A percentile compares a stretch with the other conserved stretches of the same genome.
These are phyloP conservation scores for Blyttiomyces sp. DNA, from an alignment of 371 early-diverging fungal genomes.

Conservation along the genomic window DNA sequence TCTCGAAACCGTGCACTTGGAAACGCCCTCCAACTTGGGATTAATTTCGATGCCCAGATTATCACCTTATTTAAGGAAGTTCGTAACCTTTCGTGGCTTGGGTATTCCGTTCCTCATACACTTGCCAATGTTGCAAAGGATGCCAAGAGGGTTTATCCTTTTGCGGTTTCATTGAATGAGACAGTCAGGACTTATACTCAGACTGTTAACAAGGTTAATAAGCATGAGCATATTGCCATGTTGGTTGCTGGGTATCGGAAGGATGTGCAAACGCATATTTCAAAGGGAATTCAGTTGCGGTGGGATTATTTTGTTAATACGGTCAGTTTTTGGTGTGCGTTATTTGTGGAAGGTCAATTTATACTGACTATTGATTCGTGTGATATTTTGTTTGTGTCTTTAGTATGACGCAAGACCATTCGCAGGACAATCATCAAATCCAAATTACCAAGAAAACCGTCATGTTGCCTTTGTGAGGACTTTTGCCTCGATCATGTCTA, in stretches of 20 bases:
- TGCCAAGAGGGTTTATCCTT: slow-evolving; percentile 95
- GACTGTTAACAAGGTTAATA: slow-evolving; percentile 74
- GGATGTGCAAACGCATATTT: slow-evolving; percentile 87
- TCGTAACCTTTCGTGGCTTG: slow-evolving; percentile 88
- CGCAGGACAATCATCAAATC: slow-evolving; percentile 1
- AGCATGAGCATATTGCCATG: slow-evolving; percentile 69
- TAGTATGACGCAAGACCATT: slow-evolving; percentile 31
- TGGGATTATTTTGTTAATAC: slow-evolving; percentile 97
- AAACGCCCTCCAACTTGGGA: slow-evolving; percentile 67
- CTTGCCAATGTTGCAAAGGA: slow-evolving; percentile 92
- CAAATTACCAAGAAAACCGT: slow-evolving; percentile 66
- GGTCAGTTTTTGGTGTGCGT: slow-evolving; percentile 48
- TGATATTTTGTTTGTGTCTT: neutral
- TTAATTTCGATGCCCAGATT: slow-evolving; percentile 93
- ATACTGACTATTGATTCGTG: neutral
- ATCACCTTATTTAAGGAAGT: slow-evolving; percentile 97
- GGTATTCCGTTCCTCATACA: slow-evolving; percentile 90
- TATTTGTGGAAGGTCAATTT: neutral
- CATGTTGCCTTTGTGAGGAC: slow-evolving; percentile 93
- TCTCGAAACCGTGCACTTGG: slow-evolving; percentile 74
- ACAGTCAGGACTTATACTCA: slow-evolving; percentile 91
- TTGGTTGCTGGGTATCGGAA: slow-evolving; percentile 88
- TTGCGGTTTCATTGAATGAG: slow-evolving; percentile 93
- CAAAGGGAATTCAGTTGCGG: slow-evolving; percentile 75
- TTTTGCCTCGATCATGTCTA: slow-evolving; percentile 81